A percentile compares a stretch with the other conserved stretches of the same genome.
Evolutionary conservation across 495 filamentous ascomycete species (phyloP).

Genomic region (Aspergillus diversus): DNA sequence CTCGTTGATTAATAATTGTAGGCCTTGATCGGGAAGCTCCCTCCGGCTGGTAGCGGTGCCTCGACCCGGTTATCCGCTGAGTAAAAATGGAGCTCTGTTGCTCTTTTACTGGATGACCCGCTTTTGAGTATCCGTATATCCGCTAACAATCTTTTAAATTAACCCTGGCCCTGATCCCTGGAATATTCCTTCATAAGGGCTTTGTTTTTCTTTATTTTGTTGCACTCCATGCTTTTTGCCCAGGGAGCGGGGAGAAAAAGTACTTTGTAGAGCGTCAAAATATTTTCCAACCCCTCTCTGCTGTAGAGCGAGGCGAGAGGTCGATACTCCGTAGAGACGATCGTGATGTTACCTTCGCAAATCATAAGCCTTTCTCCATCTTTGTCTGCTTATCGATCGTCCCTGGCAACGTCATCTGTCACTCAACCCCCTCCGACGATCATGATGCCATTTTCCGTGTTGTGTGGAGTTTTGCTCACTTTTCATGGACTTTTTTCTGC

Average conservation of each 20-base stretch:
- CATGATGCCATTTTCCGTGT: conserved; percentile 14
- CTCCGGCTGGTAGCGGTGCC: conserved; percentile 17
- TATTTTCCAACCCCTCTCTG: too few species aligned
- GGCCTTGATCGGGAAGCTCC: conserved; percentile 27
- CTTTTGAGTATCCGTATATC: conserved; percentile 2
- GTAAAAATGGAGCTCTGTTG: neutral
- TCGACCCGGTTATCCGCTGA: conserved; percentile 17
- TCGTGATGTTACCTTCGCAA: neutral
- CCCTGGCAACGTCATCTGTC: conserved; percentile 11
- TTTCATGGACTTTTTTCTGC: conserved; percentile 7
- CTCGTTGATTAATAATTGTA: conserved; percentile 1
- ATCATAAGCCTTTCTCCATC: neutral
- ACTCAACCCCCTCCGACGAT: conserved; percentile 14
- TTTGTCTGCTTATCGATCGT: neutral
- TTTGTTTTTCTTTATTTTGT: too few species aligned
- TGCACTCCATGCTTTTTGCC: too few species aligned
- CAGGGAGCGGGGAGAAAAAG: too few species aligned
- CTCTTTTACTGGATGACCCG: neutral
- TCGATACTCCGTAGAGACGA: neutral
- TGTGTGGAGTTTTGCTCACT: neutral
- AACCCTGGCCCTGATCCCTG: neutral
- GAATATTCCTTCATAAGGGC: neutral
- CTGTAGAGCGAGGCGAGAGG: neutral
- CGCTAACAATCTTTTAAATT: neutral
- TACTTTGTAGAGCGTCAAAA: too few species aligned